Base-by-base conservation (phyloP, 768 basidiomycete genomes). In the Leccinum ochraceum region DNA sequence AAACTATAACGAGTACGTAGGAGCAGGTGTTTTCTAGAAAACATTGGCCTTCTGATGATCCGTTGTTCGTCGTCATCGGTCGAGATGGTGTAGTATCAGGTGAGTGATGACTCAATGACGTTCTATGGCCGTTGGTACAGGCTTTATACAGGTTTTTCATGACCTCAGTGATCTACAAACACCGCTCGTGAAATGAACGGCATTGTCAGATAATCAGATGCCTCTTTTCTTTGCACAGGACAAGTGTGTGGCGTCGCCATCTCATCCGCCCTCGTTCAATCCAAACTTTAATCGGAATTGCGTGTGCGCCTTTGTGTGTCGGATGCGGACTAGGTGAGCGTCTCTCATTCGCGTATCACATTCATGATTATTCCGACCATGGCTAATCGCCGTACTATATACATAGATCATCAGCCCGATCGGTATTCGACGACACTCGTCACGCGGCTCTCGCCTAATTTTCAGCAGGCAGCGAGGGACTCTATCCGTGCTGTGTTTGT, bases 241-340 rank as follows among this genome's bases (percentile, higher is more conserved):
- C 85, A 87, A 74, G 86, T 87, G 0, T 76, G 74, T 24, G 86
- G 86, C 16, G 83, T 87, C 8, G 84, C 84, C 1, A 71, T 83
- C n/a, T 81, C 84, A 0, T 80, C 84, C 0, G 85, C 86, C 3
- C 64, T 86, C 17, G 86, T 87, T 74, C 85, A 87, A 62, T 79
- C 77, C 16, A 73, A 74, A 49, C 78, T 87, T 42, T 76, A 77
- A 36, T 60, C 56, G 4, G 81, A 84, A 61, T 73, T 87, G 13
- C 74, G 68, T 26, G 69, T 73, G 30, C 77, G 82, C 3, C 80
- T 87, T 53, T 74, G 75, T 1, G 71, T 71, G 1, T 75, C 76
- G 4, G 77, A 77, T 59, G 75, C 83, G 2, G 78, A 79, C 5
- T 75, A 82, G 69, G 86, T 80, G 32, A 28, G 60, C 68, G 8